phyloP scores from a whole-genome alignment of 2,329 filamentous ascomycete genomes.

The Penicillium sp. region DNA sequence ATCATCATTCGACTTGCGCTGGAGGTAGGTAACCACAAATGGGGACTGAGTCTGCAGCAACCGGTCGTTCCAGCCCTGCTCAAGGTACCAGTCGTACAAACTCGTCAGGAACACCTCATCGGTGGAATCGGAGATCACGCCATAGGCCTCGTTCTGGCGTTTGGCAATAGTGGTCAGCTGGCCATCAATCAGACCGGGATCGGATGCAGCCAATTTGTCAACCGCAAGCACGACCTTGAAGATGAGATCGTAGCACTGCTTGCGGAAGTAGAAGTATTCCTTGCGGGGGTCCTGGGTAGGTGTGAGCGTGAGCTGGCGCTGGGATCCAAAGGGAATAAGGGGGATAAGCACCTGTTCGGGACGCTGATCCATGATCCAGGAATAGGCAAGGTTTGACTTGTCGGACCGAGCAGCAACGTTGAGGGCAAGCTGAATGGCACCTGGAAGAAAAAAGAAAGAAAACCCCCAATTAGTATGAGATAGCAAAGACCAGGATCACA shows the following conservation, averaged over 20 bases:
- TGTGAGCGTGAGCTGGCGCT: slow-evolving; percentile 17
- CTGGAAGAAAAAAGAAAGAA: slow-evolving; percentile 27
- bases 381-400: slow-evolving; percentile 78
- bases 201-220: slow-evolving; percentile 66
- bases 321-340: slow-evolving; percentile 2
- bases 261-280: slow-evolving; percentile 67
- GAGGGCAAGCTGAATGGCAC: slow-evolving; percentile 84
- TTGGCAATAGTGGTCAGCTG: slow-evolving; percentile 72
- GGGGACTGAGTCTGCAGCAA: slow-evolving; percentile 81
- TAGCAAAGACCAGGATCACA: slow-evolving; percentile 15
- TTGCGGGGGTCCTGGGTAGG: slow-evolving; percentile 61
- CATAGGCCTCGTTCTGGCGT: slow-evolving; percentile 83
- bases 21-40: slow-evolving; percentile 82
- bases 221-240: slow-evolving; percentile 77
- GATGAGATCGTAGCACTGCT: slow-evolving; percentile 81
- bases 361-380: slow-evolving; percentile 83
- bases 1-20: slow-evolving; percentile 70
- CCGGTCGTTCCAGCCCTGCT: slow-evolving; percentile 78
- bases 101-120: slow-evolving; percentile 95
- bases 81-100: slow-evolving; percentile 97
- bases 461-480: neutral
- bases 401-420: slow-evolving; percentile 81
- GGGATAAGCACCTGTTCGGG: slow-evolving; percentile 54
- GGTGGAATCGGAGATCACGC: slow-evolving; percentile 79
- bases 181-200: slow-evolving; percentile 75